Percentiles rank a stretch among this genome's conserved stretches.
Conservation (phyloP, 768 basidiomycete species). For the Termitomyces sp. region DNA sequence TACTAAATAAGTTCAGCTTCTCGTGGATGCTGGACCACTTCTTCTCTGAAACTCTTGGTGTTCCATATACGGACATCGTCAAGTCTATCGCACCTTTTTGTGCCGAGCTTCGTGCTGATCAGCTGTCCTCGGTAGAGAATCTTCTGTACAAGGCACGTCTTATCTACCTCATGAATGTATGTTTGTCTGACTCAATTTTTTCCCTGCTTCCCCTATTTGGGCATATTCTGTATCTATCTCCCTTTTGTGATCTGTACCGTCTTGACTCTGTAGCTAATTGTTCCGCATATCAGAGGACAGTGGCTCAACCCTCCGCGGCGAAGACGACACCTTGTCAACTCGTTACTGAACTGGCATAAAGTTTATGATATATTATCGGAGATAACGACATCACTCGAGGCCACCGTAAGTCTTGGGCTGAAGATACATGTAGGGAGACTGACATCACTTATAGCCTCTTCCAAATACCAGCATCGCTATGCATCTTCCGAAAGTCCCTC, state of each 20-base stretch:
- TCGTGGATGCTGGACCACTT: constrained; percentile 59
- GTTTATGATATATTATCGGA: constrained; percentile 45
- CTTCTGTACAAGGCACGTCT: constrained; percentile 35
- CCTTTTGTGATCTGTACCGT: constrained; percentile 1
- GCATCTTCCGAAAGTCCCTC: constrained; percentile 41
- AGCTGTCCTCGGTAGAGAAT: constrained; percentile 38
- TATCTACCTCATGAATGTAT: constrained; percentile 4
- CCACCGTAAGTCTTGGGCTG: constrained; percentile 19
- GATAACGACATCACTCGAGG: constrained; percentile 24
- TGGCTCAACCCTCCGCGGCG: constrained; percentile 70
- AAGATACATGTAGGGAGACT: neutral
- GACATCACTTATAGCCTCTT: constrained; percentile 20
- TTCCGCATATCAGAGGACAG: constrained; percentile 50
- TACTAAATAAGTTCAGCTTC: constrained; percentile 45
- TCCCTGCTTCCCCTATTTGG: neutral
- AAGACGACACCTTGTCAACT: constrained; percentile 59
- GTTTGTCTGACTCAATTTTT: neutral
- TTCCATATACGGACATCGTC: constrained; percentile 43
- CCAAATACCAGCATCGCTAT: constrained; percentile 28
- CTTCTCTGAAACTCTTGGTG: constrained; percentile 56
- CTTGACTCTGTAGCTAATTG: constrained; percentile 40
- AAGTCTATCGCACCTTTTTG: constrained; percentile 34
- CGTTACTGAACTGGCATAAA: constrained; percentile 60
- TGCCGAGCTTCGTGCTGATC: constrained; percentile 32
- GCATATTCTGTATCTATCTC: neutral